Conservation (phyloP, 208 protist genomes). For the Trichomonas tenax region DNA sequence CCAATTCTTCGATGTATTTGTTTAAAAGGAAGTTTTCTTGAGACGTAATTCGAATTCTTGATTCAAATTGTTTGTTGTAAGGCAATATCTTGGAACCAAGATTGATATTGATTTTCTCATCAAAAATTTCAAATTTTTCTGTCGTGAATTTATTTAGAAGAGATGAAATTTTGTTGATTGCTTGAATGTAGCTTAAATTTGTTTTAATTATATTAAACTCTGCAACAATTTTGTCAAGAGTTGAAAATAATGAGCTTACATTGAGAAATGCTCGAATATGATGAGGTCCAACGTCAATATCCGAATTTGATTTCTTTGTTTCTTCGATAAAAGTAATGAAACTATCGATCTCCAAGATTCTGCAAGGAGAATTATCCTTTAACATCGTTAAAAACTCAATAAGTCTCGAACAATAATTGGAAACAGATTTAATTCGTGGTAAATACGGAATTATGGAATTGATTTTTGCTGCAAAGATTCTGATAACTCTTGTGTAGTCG, state of each 20-base stretch:
- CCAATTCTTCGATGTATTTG: background rate
- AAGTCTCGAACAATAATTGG: background rate
- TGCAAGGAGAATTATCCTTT: background rate
- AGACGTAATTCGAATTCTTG: background rate
- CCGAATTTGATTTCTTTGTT: background rate
- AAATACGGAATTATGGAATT: background rate
- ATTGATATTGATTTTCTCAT: background rate
- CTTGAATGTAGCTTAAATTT: background rate
- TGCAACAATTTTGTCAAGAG: background rate
- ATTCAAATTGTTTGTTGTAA: background rate
- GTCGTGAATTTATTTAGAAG: background rate
- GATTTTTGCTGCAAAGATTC: background rate
- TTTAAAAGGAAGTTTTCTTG: background rate
- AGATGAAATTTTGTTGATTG: background rate
- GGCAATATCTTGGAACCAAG: background rate
- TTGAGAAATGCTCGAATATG: background rate
- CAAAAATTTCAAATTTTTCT: background rate
- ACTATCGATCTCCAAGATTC: background rate
- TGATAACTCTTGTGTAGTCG: background rate
- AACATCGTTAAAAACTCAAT: background rate
- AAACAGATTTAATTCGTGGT: background rate
- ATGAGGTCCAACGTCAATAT: background rate
- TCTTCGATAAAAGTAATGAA: background rate
- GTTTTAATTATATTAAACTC: background rate
- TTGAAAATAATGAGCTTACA: background rate